phyloP scores from a whole-genome alignment of 2,329 filamentous ascomycete genomes.

The Hypoxylon sp. region DNA sequence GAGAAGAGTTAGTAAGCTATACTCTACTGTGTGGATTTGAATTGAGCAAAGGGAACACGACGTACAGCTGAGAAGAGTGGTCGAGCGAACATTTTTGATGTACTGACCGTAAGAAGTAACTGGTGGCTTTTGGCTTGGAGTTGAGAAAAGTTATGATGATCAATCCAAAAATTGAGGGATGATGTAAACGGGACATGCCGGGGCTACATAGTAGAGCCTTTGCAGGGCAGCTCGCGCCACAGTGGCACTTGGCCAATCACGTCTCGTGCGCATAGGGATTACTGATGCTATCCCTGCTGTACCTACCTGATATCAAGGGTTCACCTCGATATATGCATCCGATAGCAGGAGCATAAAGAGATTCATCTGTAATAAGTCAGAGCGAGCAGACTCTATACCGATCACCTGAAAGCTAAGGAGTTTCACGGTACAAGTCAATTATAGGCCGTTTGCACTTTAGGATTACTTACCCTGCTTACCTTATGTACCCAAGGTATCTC shows the following conservation, averaged over 20 bases:
- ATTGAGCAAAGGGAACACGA: neutral
- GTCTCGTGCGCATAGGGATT: conserved; percentile 3
- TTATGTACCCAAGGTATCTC: too few relatives aligned
- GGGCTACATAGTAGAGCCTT: conserved; percentile 17
- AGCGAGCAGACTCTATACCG: too few relatives aligned
- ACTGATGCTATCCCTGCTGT: conserved; percentile 8
- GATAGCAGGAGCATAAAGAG: neutral
- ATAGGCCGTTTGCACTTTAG: neutral
- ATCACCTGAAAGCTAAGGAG: too few relatives aligned
- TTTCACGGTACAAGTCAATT: too few relatives aligned
- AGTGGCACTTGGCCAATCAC: conserved; percentile 21
- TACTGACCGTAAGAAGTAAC: neutral
- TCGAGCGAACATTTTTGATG: conserved; percentile 44
- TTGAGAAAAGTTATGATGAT: conserved; percentile 25
- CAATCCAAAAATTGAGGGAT: conserved; percentile 22
- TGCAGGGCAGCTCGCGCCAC: conserved; percentile 36
- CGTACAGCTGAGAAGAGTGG: conserved; percentile 45
- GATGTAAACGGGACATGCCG: conserved; percentile 37
- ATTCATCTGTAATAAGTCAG: neutral
- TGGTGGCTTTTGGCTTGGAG: neutral
- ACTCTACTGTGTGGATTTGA: conserved; percentile 1
- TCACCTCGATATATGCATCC: neutral
- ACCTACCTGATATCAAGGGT: neutral
- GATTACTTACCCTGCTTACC: too few relatives aligned
- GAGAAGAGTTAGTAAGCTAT: conserved; percentile 15